phyloP scores from a whole-genome alignment of 2,329 filamentous ascomycete genomes.

The Calonectria naviculata region DNA sequence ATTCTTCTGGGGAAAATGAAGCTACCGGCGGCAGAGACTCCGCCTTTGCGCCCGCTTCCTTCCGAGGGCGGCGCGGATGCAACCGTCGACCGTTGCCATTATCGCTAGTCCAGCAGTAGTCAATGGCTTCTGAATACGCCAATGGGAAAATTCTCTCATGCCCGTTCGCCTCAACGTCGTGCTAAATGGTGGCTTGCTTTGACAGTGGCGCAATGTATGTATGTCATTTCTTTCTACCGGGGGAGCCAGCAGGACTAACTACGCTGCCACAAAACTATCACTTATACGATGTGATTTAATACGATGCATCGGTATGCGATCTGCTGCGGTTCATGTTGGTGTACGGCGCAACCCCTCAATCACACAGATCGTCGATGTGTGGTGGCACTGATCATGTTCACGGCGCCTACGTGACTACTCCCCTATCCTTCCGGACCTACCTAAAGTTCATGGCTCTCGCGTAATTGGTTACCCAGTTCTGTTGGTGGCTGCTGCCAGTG shows the following conservation, averaged over 20 bases:
- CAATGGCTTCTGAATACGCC: not conserved
- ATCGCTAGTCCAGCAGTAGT: not conserved
- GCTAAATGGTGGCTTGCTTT: not conserved
- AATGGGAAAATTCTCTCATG: slow-evolving; percentile 1
- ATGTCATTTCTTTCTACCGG: not conserved
- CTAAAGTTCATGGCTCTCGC: not conserved
- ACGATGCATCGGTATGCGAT: not conserved
- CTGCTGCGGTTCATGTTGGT: not conserved
- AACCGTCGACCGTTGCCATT: not conserved
- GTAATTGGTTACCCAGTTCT: not conserved
- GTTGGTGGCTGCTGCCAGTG: not conserved
- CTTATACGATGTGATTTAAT: too few species aligned
- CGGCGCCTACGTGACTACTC: not conserved
- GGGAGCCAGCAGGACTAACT: not conserved
- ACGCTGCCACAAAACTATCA: not conserved
- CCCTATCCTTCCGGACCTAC: not conserved
- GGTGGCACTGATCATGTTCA: not conserved
- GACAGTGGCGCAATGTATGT: not conserved
- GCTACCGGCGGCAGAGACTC: not conserved
- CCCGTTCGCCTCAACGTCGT: not conserved
- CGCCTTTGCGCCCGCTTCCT: not conserved
- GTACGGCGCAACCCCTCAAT: not conserved
- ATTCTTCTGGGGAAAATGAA: not conserved
- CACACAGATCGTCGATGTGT: not conserved
- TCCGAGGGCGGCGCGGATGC: not conserved